Evolutionary conservation across 2,329 filamentous ascomycete genomes (phyloP).

Genomic region (Neonectria magnoliae): DNA sequence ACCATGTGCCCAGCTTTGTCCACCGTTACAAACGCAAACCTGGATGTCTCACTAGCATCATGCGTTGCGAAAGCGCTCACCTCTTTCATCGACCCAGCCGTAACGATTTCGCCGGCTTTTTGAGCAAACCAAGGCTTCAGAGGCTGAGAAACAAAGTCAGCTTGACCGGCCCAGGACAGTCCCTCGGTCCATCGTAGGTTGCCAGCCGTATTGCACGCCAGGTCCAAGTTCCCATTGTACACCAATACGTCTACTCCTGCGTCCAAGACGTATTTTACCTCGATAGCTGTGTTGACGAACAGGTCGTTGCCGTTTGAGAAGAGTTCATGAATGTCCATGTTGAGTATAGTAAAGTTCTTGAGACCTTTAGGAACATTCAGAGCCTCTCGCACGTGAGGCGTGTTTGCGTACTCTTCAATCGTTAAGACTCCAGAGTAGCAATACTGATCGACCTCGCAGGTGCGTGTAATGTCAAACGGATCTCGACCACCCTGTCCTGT

Average conservation of each 20-base stretch:
- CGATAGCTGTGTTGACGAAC: constrained; percentile 17
- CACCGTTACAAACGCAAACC: constrained; percentile 27
- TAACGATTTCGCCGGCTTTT: constrained; percentile 16
- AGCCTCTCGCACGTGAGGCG: no score
- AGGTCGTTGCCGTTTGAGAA: constrained; percentile 8
- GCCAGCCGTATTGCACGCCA: constrained; percentile 35
- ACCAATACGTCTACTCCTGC: constrained; percentile 24
- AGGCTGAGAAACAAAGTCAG: constrained; percentile 30
- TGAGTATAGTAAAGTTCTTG: constrained; percentile 11
- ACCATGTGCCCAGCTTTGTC: constrained; percentile 33
- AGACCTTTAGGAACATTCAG: not conserved
- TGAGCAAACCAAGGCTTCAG: constrained; percentile 13
- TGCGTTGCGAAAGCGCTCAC: constrained; percentile 10
- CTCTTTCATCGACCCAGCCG: constrained; percentile 30
- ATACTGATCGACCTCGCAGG: no score
- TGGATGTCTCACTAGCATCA: not conserved
- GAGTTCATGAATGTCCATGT: not conserved
- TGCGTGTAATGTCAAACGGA: no score
- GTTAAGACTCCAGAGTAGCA: no score
- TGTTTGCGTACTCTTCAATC: no score
- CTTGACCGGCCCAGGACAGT: constrained; percentile 30
- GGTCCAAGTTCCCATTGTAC: constrained; percentile 35
- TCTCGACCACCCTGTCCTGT: no score
- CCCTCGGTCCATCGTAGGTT: constrained; percentile 32
- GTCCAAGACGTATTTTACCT: constrained; percentile 24